Percentiles rank a stretch among this genome's conserved stretches.
Conservation (phyloP, 2,329 filamentous ascomycete genomes). For the Exophiala mesophila region DNA sequence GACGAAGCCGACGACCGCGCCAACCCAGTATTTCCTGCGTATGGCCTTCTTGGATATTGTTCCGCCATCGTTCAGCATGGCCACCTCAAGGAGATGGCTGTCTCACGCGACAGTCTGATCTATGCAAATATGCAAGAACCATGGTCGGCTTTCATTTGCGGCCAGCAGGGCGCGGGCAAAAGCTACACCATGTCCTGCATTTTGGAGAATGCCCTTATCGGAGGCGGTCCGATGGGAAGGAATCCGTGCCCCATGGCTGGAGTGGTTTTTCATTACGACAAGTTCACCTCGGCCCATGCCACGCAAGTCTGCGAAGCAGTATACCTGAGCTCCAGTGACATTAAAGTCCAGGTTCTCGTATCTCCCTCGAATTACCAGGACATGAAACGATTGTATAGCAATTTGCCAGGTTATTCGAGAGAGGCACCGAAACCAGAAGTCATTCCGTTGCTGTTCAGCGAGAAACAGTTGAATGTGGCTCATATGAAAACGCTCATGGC, state of each 20-base stretch:
- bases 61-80: constrained; percentile 12
- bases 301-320: constrained; percentile 51
- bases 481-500: constrained; percentile 54
- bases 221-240: neutral
- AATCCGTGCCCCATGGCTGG: constrained; percentile 50
- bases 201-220: constrained; percentile 41
- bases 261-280: constrained; percentile 62
- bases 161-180: constrained; percentile 59
- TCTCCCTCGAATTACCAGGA: constrained; percentile 43
- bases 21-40: constrained; percentile 16
- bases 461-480: constrained; percentile 47
- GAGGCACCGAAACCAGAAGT: constrained; percentile 38
- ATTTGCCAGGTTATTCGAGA: constrained; percentile 31
- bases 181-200: constrained; percentile 56
- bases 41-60: constrained; percentile 23
- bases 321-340: constrained; percentile 44
- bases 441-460: constrained; percentile 42
- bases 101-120: constrained; percentile 22
- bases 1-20: neutral
- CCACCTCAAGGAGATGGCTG: neutral
- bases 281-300: constrained; percentile 40
- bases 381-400: constrained; percentile 41
- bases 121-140: constrained; percentile 49
- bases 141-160: constrained; percentile 58
- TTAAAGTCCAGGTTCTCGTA: constrained; percentile 49